phyloP scores from a whole-genome alignment of 495 filamentous ascomycete species.

The Penicilliopsis zonata region DNA sequence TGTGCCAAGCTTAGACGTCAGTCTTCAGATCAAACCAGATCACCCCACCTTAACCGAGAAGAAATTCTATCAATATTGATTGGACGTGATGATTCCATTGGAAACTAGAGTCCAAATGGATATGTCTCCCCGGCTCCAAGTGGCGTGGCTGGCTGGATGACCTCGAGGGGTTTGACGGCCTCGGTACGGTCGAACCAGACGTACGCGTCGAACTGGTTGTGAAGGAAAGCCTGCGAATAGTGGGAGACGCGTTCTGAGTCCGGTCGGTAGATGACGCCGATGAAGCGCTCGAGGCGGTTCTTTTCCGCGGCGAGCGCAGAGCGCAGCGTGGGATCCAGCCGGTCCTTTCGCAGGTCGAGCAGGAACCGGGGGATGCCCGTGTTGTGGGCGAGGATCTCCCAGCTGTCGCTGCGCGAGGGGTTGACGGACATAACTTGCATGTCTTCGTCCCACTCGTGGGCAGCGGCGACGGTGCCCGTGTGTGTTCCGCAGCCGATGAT shows the following conservation, averaged over 20 bases:
- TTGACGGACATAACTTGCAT: constrained; percentile 40
- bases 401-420: constrained; percentile 29
- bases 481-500: constrained; percentile 43
- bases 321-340: constrained; percentile 22
- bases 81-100: no score
- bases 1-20: no score
- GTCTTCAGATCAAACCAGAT: no score
- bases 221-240: constrained; percentile 40
- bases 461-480: constrained; percentile 45
- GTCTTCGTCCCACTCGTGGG: constrained; percentile 43
- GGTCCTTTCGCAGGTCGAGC: constrained; percentile 33
- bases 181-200: constrained; percentile 44
- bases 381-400: constrained; percentile 33
- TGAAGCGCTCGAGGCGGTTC: constrained; percentile 38
- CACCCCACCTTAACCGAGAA: no score
- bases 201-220: constrained; percentile 44
- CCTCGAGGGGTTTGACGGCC: constrained; percentile 39
- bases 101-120: constrained; percentile 41
- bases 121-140: constrained; percentile 40
- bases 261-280: constrained; percentile 49
- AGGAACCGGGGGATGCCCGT: constrained; percentile 34
- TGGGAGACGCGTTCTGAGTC: constrained; percentile 41
- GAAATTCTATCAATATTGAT: no score
- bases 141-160: constrained; percentile 34
- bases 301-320: constrained; percentile 25